A percentile compares a stretch with the other conserved stretches of the same genome.
Conservation (phyloP, 106 monocot genomes). For the Allium fistulosum region DNA sequence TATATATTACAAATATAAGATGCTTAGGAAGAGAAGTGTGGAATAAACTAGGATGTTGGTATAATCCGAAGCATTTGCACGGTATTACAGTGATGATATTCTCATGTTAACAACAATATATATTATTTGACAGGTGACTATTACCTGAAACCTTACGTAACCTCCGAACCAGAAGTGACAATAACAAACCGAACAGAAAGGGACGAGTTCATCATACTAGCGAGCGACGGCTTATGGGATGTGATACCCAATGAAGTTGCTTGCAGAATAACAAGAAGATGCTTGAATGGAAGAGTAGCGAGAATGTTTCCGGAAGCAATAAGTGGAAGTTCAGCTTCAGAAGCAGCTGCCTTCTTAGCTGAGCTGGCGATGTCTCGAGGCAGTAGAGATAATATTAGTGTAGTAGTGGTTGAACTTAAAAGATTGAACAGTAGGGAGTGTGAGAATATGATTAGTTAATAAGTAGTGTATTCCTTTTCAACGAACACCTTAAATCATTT, state of each 20-base stretch:
- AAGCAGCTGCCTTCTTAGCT: conserved; percentile 35
- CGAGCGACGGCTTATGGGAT: conserved; percentile 69
- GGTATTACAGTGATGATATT: not conserved
- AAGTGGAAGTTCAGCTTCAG: conserved; percentile 7
- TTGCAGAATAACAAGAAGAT: conserved; percentile 25
- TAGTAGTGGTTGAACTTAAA: conserved; percentile 28
- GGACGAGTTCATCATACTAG: conserved; percentile 66
- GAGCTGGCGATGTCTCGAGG: conserved; percentile 48
- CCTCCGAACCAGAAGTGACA: conserved; percentile 48
- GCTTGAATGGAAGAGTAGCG: conserved; percentile 17
- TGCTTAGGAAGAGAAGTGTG: not conserved
- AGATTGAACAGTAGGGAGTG: too few relatives aligned
- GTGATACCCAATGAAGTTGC: conserved; percentile 45
- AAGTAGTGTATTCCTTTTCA: too few relatives aligned
- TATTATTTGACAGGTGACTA: conserved; percentile 25
- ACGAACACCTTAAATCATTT: too few relatives aligned
- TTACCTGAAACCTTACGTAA: conserved; percentile 56
- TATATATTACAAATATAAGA: too few relatives aligned
- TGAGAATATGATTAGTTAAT: too few relatives aligned
- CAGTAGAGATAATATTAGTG: conserved; percentile 48
- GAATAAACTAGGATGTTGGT: not conserved
- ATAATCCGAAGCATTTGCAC: not conserved
- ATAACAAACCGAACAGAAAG: conserved; percentile 24
- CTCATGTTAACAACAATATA: not conserved
- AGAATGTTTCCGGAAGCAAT: conserved; percentile 9